These are phyloP conservation scores for Pseudocercospora crystallina DNA, from an alignment of 2,329 filamentous ascomycete species.

Conservation along the genomic window DNA sequence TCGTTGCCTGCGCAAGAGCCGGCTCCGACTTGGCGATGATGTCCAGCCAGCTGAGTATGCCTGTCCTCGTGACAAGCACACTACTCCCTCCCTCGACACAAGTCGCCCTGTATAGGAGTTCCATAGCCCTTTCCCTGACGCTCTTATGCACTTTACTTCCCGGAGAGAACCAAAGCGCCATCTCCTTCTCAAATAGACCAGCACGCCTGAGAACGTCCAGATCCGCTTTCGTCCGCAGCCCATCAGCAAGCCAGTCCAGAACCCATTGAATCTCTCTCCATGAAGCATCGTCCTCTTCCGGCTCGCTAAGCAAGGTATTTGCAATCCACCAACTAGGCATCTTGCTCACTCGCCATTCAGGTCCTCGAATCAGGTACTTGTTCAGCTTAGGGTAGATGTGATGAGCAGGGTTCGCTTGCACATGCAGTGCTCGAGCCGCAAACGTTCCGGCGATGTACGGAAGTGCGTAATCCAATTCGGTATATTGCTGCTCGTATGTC, in stretches of 20 bases:
- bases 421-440: slow-evolving; percentile 65
- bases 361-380: slow-evolving; percentile 74
- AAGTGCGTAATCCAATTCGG: slow-evolving; percentile 48
- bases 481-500: slow-evolving; percentile 55
- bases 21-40: slow-evolving; percentile 53
- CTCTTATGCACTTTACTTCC: slow-evolving; percentile 54
- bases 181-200: slow-evolving; percentile 71
- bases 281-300: slow-evolving; percentile 70
- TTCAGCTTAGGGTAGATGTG: slow-evolving; percentile 85
- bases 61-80: slow-evolving; percentile 76
- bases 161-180: slow-evolving; percentile 67
- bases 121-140: slow-evolving; percentile 62
- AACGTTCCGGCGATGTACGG: slow-evolving; percentile 77
- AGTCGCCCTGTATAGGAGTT: slow-evolving; percentile 64
- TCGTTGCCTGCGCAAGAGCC: slow-evolving; percentile 54
- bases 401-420: slow-evolving; percentile 75
- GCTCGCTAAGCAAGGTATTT: slow-evolving; percentile 71
- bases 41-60: slow-evolving; percentile 72
- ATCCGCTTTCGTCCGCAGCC: slow-evolving; percentile 60
- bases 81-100: slow-evolving; percentile 71
- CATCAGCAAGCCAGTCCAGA: slow-evolving; percentile 67
- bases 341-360: slow-evolving; percentile 66
- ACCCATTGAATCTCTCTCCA: slow-evolving; percentile 75
- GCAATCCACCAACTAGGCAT: slow-evolving; percentile 62
- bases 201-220: slow-evolving; percentile 60